Evolutionary conservation across 2,329 filamentous ascomycete species (phyloP), one percentile per base, ranked within the genome.

Genomic region (Clarireedia sp.): DNA sequence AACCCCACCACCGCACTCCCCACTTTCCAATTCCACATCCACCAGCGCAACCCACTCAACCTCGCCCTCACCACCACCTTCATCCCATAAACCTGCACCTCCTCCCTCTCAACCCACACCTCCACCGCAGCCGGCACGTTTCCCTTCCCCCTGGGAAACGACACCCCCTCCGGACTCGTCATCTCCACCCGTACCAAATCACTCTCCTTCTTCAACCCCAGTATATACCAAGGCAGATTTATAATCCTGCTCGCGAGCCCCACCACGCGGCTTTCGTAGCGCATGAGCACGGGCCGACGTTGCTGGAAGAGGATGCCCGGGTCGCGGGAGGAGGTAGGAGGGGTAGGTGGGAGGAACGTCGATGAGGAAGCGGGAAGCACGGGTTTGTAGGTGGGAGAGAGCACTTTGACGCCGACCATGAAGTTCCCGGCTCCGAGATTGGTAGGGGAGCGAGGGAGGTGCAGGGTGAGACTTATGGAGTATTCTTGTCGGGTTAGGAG

Each of bases 361-460:
- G 9, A 41, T 4, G 38, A 19, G 9, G 38, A 41, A 19, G 38
- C 10, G 9, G 43, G 63, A 58, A 54, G 26, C 62, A 65, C 51
- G 67, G 59, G 54, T 3, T 64, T 68, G 8, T 72, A 70, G 23
- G 71, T 69, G 23, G 73, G 72, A 24, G 77, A 77, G 49, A 88
- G 78, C 51, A 96, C 79, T 58, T 83, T 80, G 16, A 96, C 74
- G 47, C 88, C 85, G 17, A 97, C 75, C 94, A 99, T 99, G 76
- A 96, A 97, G 73, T 97, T 97, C 26, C 94, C 94, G 14, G 81
- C 80, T 2, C 79, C 80, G 21, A 87, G 72, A 66, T 99, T 99
- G 1, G 78, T 72, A 0, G 82, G 83, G 2, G 89, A 94, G 41
- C 86, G 83, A 17, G 94, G 94, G 60, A 99, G 76, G 3, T 81